Base-by-base conservation (phyloP, 2,329 filamentous ascomycete species). In the Fusarium sp. region DNA sequence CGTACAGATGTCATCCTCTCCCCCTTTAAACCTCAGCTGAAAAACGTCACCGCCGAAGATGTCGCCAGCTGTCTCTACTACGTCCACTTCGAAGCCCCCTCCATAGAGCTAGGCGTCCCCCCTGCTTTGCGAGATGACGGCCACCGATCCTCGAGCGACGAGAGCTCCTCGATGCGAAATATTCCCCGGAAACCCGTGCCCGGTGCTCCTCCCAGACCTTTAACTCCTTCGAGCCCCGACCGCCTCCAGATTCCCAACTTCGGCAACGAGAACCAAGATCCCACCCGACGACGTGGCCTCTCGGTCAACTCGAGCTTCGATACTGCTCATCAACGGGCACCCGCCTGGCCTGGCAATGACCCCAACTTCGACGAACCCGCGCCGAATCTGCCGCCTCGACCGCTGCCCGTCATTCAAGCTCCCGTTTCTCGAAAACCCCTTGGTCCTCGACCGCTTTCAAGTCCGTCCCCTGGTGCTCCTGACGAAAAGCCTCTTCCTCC, bases 31-130 rank as follows among this genome's bases (percentile, higher is more conserved):
- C 96, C 96, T 2, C 91, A 93, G 54, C 87, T 92, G 43, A 97
- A 96, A 79, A 95, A 94, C 65, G 94, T 99, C 68, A 97, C 94
- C 0, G 91, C 89, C 46, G 91, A 95, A 78, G 95, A 98, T 77
- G 91, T 99, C 51, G 89, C 92, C 60, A 94, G 90, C 74, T 97
- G 92, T 13, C 86, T 99, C 6, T 99, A 98, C 82, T 98, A 96
- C 78, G 84, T 98, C 56, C 95, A 98, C 80, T 88, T 97, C 40
- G 75, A 78, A 60, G 58, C 65, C 8, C 85, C 87, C 2, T 87
- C 89, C 4, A 85, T 89, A 40, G 88, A 93, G 65, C 34, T 78
- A 83, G 15, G 73, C 73, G 37, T 60, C 58, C 66, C 77, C 10
- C 73, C 74, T 31, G 68, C 77, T 46, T 55, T 71, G 15, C 69